Evolutionary conservation across 768 basidiomycete species (phyloP).

Genomic region (Agrocybe chaxingu): DNA sequence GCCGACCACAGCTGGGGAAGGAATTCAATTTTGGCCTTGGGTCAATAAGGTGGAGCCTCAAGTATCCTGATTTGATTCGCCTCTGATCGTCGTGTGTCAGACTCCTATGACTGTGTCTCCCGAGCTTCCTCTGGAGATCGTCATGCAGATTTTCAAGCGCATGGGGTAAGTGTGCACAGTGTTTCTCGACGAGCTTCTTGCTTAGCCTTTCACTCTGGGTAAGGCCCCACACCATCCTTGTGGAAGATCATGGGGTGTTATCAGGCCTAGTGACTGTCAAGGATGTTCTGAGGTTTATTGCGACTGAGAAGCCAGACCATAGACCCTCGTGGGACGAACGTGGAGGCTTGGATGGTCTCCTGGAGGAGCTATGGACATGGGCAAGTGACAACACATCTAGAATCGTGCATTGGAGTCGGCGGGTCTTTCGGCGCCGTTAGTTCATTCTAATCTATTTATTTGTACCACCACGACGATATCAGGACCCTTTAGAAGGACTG

Average conservation of each 20-base stretch:
- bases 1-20: constrained; percentile 51
- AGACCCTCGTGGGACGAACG: constrained; percentile 58
- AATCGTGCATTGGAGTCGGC: constrained; percentile 34
- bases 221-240: constrained; percentile 95
- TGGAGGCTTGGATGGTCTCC: constrained; percentile 60
- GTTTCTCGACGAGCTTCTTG: constrained; percentile 4
- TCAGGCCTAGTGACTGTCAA: constrained; percentile 92
- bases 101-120: constrained; percentile 93
- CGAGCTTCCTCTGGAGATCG: constrained; percentile 90
- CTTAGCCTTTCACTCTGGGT: constrained; percentile 3
- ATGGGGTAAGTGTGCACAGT: constrained; percentile 74
- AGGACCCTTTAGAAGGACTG: neutral
- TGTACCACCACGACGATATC: neutral
- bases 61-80: neutral
- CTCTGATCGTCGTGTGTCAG: constrained; percentile 37
- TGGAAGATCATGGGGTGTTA: constrained; percentile 81
- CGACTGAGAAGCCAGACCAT: constrained; percentile 50
- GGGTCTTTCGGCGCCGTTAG: constrained; percentile 31
- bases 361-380: constrained; percentile 64
- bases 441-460: constrained; percentile 11
- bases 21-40: constrained; percentile 80
- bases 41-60: constrained; percentile 77
- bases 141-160: constrained; percentile 95
- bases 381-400: constrained; percentile 32
- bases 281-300: constrained; percentile 88